Conservation (phyloP, 2,329 filamentous ascomycete species). For the Aureobasidium subglaciale region DNA sequence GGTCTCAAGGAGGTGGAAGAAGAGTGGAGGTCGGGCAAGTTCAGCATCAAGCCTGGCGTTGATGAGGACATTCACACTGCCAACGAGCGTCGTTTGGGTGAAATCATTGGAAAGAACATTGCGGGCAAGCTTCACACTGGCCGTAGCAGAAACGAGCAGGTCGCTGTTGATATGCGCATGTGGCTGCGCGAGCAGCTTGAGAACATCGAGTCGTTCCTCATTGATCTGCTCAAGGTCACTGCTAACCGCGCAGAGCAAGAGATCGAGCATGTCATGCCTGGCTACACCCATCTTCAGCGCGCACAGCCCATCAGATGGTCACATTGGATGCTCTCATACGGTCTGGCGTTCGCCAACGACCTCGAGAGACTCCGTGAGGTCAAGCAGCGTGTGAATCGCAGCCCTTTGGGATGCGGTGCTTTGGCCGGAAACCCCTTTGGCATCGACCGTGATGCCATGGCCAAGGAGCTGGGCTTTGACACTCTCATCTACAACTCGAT, state of each 20-base stretch:
- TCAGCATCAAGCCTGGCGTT: conserved; percentile 40
- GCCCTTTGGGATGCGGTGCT: conserved; percentile 66
- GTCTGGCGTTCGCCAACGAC: conserved; percentile 63
- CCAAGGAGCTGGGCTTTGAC: conserved; percentile 73
- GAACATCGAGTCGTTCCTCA: conserved; percentile 61
- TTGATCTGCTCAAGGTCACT: conserved; percentile 62
- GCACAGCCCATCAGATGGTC: conserved; percentile 75
- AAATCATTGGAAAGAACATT: conserved; percentile 78
- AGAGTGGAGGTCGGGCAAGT: conserved; percentile 41
- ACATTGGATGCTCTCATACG: conserved; percentile 75
- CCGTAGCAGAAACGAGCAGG: conserved; percentile 82
- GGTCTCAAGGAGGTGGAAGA: conserved; percentile 56
- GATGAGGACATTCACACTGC: conserved; percentile 51
- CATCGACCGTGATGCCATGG: conserved; percentile 73
- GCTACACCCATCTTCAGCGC: conserved; percentile 81
- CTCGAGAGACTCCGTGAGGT: conserved; percentile 70
- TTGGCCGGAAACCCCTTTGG: conserved; percentile 76
- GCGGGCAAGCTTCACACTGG: conserved; percentile 86
- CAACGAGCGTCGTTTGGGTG: conserved; percentile 53
- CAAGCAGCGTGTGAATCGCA: conserved; percentile 64
- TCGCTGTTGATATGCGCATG: conserved; percentile 82
- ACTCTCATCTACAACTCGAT: conserved; percentile 70
- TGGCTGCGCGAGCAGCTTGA: conserved; percentile 74
- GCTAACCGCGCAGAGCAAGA: conserved; percentile 64
- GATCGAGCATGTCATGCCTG: conserved; percentile 74